phyloP scores from a whole-genome alignment of 75 land plant genomes.

The Sequoia sempervirens region DNA sequence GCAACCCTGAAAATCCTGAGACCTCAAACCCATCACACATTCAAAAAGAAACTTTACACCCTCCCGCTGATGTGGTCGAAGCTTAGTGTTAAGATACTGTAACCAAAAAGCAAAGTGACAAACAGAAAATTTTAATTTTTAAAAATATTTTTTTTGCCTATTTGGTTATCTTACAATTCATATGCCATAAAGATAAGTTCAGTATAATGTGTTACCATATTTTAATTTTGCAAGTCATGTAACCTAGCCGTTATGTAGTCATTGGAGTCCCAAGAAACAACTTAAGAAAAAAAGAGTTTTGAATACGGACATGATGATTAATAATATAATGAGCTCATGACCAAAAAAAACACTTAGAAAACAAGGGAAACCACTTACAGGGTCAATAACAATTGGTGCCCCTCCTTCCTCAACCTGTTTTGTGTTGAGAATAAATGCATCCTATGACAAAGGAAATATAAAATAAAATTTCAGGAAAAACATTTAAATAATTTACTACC shows the following conservation, averaged over 20 bases:
- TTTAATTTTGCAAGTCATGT: background rate
- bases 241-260: background rate
- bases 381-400: constrained; percentile 13
- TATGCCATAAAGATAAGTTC: background rate
- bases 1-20: constrained; percentile 30
- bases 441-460: background rate
- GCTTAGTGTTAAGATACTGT: constrained; percentile 39
- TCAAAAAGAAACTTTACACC: constrained; percentile 54
- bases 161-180: background rate
- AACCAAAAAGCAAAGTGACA: background rate
- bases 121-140: background rate
- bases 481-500: background rate
- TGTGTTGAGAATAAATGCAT: constrained; percentile 16
- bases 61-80: constrained; percentile 42
- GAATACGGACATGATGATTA: background rate
- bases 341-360: background rate
- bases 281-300: background rate
- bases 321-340: background rate
- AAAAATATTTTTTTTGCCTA: background rate
- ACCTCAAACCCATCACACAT: constrained; percentile 47
- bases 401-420: background rate
- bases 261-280: background rate
- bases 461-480: background rate
- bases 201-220: background rate
- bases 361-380: constrained; percentile 10